These are phyloP conservation scores for Protea cynaroides DNA, from an alignment of 164 flowering plant species.

Conservation along the genomic window DNA sequence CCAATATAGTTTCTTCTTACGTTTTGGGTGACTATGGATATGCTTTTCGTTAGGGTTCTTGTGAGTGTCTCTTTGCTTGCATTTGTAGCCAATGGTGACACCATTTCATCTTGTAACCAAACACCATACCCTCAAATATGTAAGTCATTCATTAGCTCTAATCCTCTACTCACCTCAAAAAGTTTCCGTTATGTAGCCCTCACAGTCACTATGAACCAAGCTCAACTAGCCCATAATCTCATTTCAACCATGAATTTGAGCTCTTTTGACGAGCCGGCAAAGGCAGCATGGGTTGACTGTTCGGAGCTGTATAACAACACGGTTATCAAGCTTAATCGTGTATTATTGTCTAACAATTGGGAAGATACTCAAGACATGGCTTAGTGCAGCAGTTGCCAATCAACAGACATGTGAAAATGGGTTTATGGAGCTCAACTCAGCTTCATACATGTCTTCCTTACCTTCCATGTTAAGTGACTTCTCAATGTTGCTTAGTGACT, in stretches of 20 bases:
- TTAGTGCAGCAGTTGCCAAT: not conserved
- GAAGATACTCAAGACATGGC: not conserved
- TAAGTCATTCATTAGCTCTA: not conserved
- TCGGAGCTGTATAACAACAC: not conserved
- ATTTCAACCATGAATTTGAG: slow-evolving; percentile 33
- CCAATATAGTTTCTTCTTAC: too few relatives aligned
- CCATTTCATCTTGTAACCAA: not conserved
- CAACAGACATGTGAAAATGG: not conserved
- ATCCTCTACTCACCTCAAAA: not conserved
- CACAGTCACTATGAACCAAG: not conserved
- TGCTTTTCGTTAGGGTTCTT: not conserved
- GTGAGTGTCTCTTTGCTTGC: not conserved
- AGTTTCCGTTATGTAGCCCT: not conserved
- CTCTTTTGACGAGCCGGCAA: slow-evolving; percentile 13
- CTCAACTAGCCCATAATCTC: slow-evolving; percentile 22
- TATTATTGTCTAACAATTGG: not conserved
- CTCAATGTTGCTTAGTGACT: not conserved
- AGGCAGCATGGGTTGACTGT: not conserved
- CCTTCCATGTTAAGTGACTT: not conserved
- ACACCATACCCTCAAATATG: not conserved
- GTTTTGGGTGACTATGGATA: not conserved
- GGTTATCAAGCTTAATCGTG: not conserved
- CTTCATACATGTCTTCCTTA: not conserved
- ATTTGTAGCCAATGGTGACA: not conserved
- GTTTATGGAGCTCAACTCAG: not conserved